Conservation (phyloP, 441 rosid genomes). For the Biscutella laevigata region DNA sequence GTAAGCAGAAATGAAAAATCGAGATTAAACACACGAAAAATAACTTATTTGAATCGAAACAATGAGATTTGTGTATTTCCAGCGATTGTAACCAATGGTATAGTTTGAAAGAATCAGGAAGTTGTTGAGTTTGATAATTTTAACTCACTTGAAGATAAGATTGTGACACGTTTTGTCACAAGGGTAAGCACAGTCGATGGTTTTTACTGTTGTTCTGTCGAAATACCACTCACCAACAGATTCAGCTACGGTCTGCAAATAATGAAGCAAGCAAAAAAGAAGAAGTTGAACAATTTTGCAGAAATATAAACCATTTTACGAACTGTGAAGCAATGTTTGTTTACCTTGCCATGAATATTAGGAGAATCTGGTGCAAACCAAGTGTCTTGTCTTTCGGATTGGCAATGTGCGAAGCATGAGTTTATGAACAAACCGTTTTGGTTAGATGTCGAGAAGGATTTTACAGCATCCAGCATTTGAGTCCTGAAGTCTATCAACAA, state of each 20-base stretch:
- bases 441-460: conserved; percentile 33
- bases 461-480: conserved; percentile 40
- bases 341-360: conserved; percentile 37
- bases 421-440: conserved; percentile 54
- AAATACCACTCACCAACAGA: conserved; percentile 97
- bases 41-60: not conserved
- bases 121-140: conserved; percentile 1
- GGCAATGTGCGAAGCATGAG: conserved; percentile 71
- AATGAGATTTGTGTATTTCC: not conserved
- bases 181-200: conserved; percentile 79
- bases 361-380: conserved; percentile 63
- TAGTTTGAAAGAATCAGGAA: conserved; percentile 14
- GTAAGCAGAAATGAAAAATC: not conserved
- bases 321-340: not conserved
- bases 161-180: conserved; percentile 86
- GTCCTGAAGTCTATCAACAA: conserved; percentile 41
- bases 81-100: not conserved
- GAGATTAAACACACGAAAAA: not conserved
- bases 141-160: conserved; percentile 42
- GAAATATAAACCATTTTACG: not conserved
- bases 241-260: conserved; percentile 58
- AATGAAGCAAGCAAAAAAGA: not conserved
- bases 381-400: conserved; percentile 59
- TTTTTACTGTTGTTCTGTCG: conserved; percentile 44
- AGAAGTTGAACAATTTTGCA: not conserved